Percentiles rank a stretch among this genome's conserved stretches.
Evolutionary conservation across 306 rosid species (phyloP).

Genomic region (Sechiopsis laciniata): DNA sequence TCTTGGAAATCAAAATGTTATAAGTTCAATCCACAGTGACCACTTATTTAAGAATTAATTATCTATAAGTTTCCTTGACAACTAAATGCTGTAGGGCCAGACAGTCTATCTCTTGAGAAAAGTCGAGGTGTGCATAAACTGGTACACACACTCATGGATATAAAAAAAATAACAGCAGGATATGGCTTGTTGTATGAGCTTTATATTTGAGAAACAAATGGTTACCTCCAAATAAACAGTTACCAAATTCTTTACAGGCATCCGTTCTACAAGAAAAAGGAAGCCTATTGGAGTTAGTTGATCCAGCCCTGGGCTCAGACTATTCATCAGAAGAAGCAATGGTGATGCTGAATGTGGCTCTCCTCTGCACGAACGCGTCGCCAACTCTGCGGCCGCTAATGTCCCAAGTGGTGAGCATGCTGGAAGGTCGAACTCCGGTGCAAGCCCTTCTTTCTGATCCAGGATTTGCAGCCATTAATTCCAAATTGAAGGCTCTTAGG

Average conservation of each 20-base stretch:
- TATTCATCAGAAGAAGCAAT: slow-evolving; percentile 64
- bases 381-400: slow-evolving; percentile 84
- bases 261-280: slow-evolving; percentile 90
- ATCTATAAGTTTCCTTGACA: no score
- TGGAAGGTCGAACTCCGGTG: slow-evolving; percentile 76
- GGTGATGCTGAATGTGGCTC: slow-evolving; percentile 79
- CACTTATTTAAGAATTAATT: no score
- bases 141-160: no score
- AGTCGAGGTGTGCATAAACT: no score
- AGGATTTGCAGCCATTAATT: slow-evolving; percentile 54
- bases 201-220: neutral
- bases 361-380: slow-evolving; percentile 84
- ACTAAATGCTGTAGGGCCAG: no score
- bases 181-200: neutral
- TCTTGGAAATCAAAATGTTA: no score
- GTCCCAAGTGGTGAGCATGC: slow-evolving; percentile 91
- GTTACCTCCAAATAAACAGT: neutral
- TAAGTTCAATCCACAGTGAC: no score
- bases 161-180: no score
- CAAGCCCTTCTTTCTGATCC: slow-evolving; percentile 75
- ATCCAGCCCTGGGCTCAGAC: slow-evolving; percentile 75
- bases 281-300: slow-evolving; percentile 69
- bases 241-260: slow-evolving; percentile 43
- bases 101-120: no score
- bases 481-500: slow-evolving; percentile 48